Evolutionary conservation across 2,329 filamentous ascomycete genomes (phyloP).

Genomic region (Epichloe typhina): DNA sequence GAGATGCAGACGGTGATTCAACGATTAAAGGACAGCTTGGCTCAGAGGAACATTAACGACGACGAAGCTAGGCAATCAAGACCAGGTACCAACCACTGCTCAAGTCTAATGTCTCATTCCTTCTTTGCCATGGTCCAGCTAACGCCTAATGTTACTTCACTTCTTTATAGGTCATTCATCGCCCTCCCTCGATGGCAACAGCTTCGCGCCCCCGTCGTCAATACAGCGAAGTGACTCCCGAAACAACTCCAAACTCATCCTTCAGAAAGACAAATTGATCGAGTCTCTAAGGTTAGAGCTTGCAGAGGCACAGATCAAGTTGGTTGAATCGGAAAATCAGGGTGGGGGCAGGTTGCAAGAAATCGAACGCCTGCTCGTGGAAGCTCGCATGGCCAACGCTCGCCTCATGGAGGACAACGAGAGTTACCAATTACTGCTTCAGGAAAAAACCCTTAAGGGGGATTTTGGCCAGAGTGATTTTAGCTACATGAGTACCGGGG

Average conservation of each 20-base stretch:
- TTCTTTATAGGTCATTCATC: slow-evolving; percentile 37
- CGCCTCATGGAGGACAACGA: slow-evolving; percentile 97
- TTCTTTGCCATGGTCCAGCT: slow-evolving; percentile 3
- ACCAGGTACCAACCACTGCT: slow-evolving; percentile 32
- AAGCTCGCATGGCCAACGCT: slow-evolving; percentile 90
- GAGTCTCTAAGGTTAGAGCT: slow-evolving; percentile 84
- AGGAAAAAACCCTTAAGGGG: slow-evolving; percentile 89
- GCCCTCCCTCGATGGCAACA: slow-evolving; percentile 57
- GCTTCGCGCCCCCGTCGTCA: slow-evolving; percentile 77
- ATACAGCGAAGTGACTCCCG: slow-evolving; percentile 78
- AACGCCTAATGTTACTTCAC: slow-evolving; percentile 5
- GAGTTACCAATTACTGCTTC: slow-evolving; percentile 88
- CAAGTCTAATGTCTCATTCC: not conserved
- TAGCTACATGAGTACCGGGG: slow-evolving; percentile 47
- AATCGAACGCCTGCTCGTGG: slow-evolving; percentile 80
- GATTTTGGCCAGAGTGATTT: slow-evolving; percentile 79
- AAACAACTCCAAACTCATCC: slow-evolving; percentile 76
- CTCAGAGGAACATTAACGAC: slow-evolving; percentile 52
- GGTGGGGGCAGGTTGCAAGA: slow-evolving; percentile 79
- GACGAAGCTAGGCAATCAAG: slow-evolving; percentile 46
- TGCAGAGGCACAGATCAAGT: slow-evolving; percentile 88
- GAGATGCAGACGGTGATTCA: slow-evolving; percentile 86
- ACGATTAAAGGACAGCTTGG: slow-evolving; percentile 77
- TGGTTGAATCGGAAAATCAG: slow-evolving; percentile 86
- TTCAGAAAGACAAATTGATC: slow-evolving; percentile 95